Evolutionary conservation across 2,329 filamentous ascomycete genomes (phyloP), one percentile per base, ranked within the genome.

Genomic region (Phialocephala sp.): DNA sequence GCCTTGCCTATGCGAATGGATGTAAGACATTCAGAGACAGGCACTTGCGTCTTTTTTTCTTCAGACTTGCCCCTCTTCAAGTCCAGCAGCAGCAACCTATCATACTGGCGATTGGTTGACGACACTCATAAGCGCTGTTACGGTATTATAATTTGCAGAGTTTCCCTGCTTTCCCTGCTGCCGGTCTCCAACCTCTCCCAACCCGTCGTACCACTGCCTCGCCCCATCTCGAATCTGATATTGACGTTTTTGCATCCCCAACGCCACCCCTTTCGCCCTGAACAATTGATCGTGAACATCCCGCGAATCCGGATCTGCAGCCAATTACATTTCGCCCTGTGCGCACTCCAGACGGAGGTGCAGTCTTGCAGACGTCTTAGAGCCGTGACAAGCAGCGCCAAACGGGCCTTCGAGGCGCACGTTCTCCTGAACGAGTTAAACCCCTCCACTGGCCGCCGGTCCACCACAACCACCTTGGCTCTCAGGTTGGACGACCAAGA

Each of bases 371-470:
- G 35, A 36, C 45, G 32, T 61, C 45, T 24, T 32, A 24, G 18
- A 8, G 24, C 41, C 27, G 14, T 50, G 18, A 5, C n/a, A n/a
- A 11, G 20, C 43, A 55, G 47, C 50, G 60, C 36, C 50, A 24
- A 62, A 36, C 20, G 27, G 27, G 8, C 24, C n/a, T 22, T 8
- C 22, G 32, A 18, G 36, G 50, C 50, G 60, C 60, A 62, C 50
- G 60, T 57, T 62, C 24, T 62, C 60, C 45, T 15, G 45, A 62
- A 62, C 60, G 60, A 62, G 60, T 56, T 62, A 62, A 62, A 62
- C 50, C 50, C 60, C 60, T 56, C 45, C 60, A 41, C 45, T 43
- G 41, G 41, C 27, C 27, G 4, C 18, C 55, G 43, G 45, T 20
- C 45, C 45, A 20, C 45, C 8, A 22, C 45, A 8, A 8, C 45